phyloP scores from a whole-genome alignment of 306 rosid species.

The Malus sieversii region DNA sequence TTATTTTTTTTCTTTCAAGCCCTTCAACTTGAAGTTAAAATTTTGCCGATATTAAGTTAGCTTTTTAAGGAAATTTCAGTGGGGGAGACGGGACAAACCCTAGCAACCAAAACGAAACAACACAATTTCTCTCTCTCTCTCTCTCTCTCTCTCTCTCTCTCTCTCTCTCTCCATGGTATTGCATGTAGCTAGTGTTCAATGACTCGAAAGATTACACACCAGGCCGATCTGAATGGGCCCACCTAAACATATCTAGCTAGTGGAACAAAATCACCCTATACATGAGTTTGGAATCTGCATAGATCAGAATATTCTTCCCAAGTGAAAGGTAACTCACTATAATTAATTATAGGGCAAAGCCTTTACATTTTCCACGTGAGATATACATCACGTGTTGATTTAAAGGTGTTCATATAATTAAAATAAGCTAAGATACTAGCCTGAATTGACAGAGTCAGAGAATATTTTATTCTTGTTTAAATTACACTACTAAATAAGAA shows the following conservation, averaged over 20 bases:
- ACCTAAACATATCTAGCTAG: not conserved
- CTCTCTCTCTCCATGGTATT: not conserved
- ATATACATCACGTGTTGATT: not conserved
- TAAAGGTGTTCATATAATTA: not conserved
- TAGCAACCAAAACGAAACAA: not conserved
- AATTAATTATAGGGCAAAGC: not conserved
- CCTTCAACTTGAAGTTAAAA: not conserved
- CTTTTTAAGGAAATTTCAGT: not conserved
- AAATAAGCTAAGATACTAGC: not conserved
- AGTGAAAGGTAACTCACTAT: not conserved
- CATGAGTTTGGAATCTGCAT: not conserved
- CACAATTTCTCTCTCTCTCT: not conserved
- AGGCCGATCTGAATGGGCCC: slow-evolving; percentile 1
- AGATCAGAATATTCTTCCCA: not conserved
- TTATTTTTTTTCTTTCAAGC: not conserved
- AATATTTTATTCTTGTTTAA: no score
- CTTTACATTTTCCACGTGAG: not conserved
- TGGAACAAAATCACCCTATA: not conserved
- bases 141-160: not conserved
- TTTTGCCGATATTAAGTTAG: not conserved
- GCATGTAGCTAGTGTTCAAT: slow-evolving; percentile 5
- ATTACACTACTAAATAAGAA: no score
- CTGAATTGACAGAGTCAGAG: no score
- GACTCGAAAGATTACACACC: slow-evolving; percentile 10
- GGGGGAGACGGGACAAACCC: not conserved